A percentile compares a stretch with the other conserved stretches of the same genome.
Conservation (phyloP, 2,329 filamentous ascomycete species). For the Cytospora leucostoma region DNA sequence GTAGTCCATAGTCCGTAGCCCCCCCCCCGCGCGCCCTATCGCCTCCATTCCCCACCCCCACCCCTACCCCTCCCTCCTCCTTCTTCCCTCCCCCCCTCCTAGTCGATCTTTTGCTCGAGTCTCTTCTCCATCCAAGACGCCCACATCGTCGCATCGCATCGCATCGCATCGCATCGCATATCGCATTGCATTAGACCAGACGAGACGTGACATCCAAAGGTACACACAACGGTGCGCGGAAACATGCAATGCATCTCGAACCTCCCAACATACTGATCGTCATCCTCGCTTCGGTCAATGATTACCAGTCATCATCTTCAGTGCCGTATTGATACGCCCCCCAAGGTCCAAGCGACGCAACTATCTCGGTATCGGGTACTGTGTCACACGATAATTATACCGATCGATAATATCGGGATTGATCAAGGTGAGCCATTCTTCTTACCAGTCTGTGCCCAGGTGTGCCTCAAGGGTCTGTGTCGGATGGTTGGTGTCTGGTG, state of each 20-base stretch:
- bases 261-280: not conserved
- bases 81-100: not conserved
- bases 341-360: not conserved
- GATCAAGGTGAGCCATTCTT: not conserved
- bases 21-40: too few species aligned
- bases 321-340: not conserved
- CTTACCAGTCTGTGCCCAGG: not conserved
- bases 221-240: not conserved
- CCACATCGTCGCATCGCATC: too few species aligned
- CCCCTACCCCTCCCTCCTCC: not conserved
- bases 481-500: too few species aligned
- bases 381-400: not conserved
- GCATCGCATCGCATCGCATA: too few species aligned
- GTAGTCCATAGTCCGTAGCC: too few species aligned
- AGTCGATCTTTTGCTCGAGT: not conserved
- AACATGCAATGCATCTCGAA: not conserved
- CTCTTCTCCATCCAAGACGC: not conserved
- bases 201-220: slow-evolving; percentile 1
- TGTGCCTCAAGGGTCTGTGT: not conserved
- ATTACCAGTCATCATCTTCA: not conserved
- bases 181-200: not conserved
- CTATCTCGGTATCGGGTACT: not conserved
- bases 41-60: not conserved
- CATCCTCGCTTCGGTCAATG: not conserved
- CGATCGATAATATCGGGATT: not conserved